Percentiles rank a stretch among this genome's conserved stretches.
These are phyloP conservation scores for Tolypocladium capitatum DNA, from an alignment of 2,329 filamentous ascomycete species.

Conservation along the genomic window DNA sequence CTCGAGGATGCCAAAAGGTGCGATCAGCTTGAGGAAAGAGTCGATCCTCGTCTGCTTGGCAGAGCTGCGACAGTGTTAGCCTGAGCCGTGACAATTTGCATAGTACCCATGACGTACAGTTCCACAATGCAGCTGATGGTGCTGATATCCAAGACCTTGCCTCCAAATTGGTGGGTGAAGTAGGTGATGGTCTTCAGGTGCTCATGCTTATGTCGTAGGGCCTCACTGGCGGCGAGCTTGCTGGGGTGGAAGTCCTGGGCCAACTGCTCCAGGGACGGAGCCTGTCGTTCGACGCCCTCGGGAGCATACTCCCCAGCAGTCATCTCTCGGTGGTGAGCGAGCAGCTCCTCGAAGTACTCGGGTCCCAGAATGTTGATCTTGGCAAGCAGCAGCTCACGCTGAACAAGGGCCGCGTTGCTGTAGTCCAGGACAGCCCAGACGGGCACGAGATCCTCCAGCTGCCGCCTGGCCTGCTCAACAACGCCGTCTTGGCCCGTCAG, in stretches of 20 bases:
- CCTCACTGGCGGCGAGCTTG: constrained; percentile 74
- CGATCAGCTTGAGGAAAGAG: constrained; percentile 91
- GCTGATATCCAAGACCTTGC: constrained; percentile 95
- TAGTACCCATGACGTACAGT: constrained; percentile 47
- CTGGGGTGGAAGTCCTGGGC: constrained; percentile 76
- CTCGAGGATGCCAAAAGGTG: constrained; percentile 91
- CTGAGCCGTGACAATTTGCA: neutral
- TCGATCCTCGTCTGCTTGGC: constrained; percentile 91
- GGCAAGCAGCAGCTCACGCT: constrained; percentile 86
- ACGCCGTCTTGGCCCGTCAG: constrained; percentile 92
- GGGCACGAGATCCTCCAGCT: constrained; percentile 91
- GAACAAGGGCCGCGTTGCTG: constrained; percentile 80
- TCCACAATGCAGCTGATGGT: constrained; percentile 98
- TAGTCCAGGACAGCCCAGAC: constrained; percentile 99
- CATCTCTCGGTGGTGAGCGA: constrained; percentile 91
- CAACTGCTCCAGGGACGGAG: constrained; percentile 30
- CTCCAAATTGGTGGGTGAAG: constrained; percentile 92
- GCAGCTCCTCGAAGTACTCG: constrained; percentile 95
- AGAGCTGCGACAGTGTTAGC: constrained; percentile 40
- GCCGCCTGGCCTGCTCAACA: constrained; percentile 88
- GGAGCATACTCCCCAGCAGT: constrained; percentile 28
- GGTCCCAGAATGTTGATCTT: constrained; percentile 95
- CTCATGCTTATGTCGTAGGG: constrained; percentile 91
- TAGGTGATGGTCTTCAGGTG: constrained; percentile 94
- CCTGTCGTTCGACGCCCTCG: constrained; percentile 20